A percentile compares a stretch with the other conserved stretches of the same genome.
Evolutionary conservation across 768 basidiomycete genomes (phyloP).

Genomic region (Agrocybe chaxingu): DNA sequence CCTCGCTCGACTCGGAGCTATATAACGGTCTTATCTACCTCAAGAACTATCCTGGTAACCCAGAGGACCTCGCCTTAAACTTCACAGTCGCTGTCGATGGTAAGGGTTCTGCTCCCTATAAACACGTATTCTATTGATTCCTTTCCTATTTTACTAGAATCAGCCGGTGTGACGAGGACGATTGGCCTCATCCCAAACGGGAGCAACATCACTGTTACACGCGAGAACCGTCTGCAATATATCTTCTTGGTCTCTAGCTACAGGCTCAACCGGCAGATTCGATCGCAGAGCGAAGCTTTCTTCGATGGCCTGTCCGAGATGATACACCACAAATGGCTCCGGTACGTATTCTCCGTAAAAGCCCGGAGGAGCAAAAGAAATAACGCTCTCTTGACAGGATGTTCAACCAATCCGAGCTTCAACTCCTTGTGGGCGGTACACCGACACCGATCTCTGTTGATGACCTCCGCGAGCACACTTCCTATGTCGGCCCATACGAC

Average conservation of each 20-base stretch:
- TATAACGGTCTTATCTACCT: constrained; percentile 91
- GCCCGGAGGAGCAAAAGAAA: not conserved
- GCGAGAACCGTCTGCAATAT: constrained; percentile 87
- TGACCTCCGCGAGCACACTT: constrained; percentile 73
- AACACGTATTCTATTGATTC: no score
- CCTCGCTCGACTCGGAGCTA: constrained; percentile 86
- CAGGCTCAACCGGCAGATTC: constrained; percentile 86
- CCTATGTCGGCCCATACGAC: constrained; percentile 80
- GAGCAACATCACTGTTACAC: constrained; percentile 39
- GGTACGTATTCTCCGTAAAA: constrained; percentile 32
- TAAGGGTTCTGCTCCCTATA: constrained; percentile 25
- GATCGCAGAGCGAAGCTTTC: constrained; percentile 78
- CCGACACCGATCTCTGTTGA: constrained; percentile 82
- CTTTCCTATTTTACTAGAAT: no score
- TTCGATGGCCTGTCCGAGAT: constrained; percentile 92
- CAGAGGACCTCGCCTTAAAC: constrained; percentile 86
- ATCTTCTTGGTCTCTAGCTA: constrained; percentile 89
- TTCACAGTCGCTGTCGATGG: constrained; percentile 89
- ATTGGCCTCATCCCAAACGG: no score
- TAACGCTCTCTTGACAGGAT: constrained; percentile 46
- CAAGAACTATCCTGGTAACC: constrained; percentile 85
- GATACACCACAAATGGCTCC: constrained; percentile 87
- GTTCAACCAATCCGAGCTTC: constrained; percentile 97
- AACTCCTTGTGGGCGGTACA: constrained; percentile 86
- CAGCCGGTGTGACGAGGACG: no score